These are phyloP conservation scores for Penicillium desertorum DNA, from an alignment of 495 filamentous ascomycete species.

Conservation along the genomic window DNA sequence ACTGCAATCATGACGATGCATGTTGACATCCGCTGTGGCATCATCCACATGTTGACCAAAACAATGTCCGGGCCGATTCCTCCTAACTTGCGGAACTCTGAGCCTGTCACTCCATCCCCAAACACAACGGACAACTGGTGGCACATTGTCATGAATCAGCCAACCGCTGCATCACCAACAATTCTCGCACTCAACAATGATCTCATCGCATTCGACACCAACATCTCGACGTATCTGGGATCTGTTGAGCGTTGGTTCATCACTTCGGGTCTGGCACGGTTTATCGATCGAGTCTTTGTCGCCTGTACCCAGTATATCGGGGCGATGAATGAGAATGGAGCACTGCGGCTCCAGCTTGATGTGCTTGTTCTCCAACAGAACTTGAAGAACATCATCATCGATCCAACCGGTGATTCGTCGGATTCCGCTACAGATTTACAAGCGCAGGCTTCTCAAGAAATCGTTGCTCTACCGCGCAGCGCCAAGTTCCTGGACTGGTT, in stretches of 20 bases:
- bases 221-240: conserved; percentile 66
- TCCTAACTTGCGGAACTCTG: conserved; percentile 34
- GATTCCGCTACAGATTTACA: conserved; percentile 4
- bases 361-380: conserved; percentile 94
- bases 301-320: conserved; percentile 61
- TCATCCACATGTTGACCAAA: conserved; percentile 62
- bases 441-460: conserved; percentile 30
- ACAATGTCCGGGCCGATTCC: conserved; percentile 51
- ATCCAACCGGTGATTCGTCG: conserved; percentile 22
- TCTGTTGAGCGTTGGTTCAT: conserved; percentile 63
- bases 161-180: conserved; percentile 74
- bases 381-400: conserved; percentile 76
- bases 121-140: conserved; percentile 60
- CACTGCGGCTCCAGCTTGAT: conserved; percentile 80
- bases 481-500: conserved; percentile 80
- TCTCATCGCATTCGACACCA: conserved; percentile 81
- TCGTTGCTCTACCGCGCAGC: conserved; percentile 66
- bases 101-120: conserved; percentile 49
- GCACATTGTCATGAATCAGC: conserved; percentile 69
- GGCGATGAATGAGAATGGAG: conserved; percentile 73
- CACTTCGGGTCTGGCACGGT: conserved; percentile 65
- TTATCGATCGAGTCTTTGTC: conserved; percentile 70
- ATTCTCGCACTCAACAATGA: conserved; percentile 77
- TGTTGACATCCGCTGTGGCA: conserved; percentile 78
- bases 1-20: conserved; percentile 81